Evolutionary conservation across 139 green algal genomes (phyloP), one percentile per base, ranked within the genome.

Genomic region (Tetradesmus lagerheimii): DNA sequence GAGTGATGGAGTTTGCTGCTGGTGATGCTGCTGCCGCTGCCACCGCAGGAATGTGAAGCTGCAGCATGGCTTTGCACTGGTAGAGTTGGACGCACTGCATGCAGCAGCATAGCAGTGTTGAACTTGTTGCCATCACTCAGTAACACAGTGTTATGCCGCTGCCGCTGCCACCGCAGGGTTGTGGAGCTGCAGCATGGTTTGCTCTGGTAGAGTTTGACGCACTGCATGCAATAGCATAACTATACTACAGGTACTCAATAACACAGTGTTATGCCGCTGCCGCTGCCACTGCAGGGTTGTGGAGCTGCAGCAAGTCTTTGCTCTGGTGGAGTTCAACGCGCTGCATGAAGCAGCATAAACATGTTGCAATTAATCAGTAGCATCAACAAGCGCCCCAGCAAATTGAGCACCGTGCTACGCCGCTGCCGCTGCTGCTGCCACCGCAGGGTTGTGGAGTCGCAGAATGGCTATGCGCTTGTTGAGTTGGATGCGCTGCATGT

Each of bases 301-400:
- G 0, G 37, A 90, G 43, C 34, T 91, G 37, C 34, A 80, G 31
- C 39, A 39, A 12, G 87, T 79, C 74, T 91, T 87, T 87, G 93
- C 89, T 2, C 87, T 94, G 79, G 91, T 95, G 1, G 84, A 86
- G 27, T 95, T 94, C 15, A 76, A 83, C 18, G 89, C 92, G 25
- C 92, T 95, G 2, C 62, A 47, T 27, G 90, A 90, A 1, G 91
- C 93, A 16, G 91, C 86, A 16, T 71, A 31, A 39, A n/a, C 20
- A 84, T n/a, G 0, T 23, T 80, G 39, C 57, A n/a, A n/a, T n/a
- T n/a, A n/a, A n/a, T n/a, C n/a, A n/a, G n/a, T n/a, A n/a, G n/a
- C n/a, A n/a, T n/a, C n/a, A n/a, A n/a, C n/a, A n/a, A n/a, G n/a
- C n/a, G n/a, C n/a, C n/a, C n/a, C n/a, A n/a, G n/a, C n/a, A n/a